phyloP scores from a whole-genome alignment of 805 yeast species.

The Candida michaelii region DNA sequence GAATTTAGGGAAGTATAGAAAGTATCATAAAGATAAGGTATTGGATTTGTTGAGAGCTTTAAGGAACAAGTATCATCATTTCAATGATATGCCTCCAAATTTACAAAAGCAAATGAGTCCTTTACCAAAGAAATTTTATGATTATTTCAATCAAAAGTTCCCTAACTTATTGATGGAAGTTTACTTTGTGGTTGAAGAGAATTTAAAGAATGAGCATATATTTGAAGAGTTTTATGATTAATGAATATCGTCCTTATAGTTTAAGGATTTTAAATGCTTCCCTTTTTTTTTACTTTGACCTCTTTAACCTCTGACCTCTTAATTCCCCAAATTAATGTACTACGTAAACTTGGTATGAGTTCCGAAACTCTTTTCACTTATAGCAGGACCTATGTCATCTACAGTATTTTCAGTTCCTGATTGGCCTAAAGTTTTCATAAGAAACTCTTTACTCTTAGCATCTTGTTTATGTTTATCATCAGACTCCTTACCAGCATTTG shows the following conservation, averaged over 20 bases:
- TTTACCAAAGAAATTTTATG: slow-evolving; percentile 80
- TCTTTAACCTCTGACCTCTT: too few relatives aligned
- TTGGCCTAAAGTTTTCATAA: slow-evolving; percentile 45
- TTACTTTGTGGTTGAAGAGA: slow-evolving; percentile 58
- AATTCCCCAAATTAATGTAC: too few relatives aligned
- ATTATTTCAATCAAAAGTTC: slow-evolving; percentile 70
- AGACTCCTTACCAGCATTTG: slow-evolving; percentile 21
- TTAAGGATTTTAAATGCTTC: not conserved
- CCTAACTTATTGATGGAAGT: slow-evolving; percentile 78
- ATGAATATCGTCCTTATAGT: slow-evolving; percentile 1
- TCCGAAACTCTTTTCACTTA: slow-evolving; percentile 35
- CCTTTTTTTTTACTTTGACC: too few relatives aligned
- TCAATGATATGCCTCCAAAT: slow-evolving; percentile 76
- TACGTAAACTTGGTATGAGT: slow-evolving; percentile 35
- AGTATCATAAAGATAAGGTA: slow-evolving; percentile 73
- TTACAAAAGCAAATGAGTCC: slow-evolving; percentile 70
- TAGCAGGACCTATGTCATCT: slow-evolving; percentile 32
- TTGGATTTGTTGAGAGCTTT: slow-evolving; percentile 87
- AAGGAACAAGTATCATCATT: slow-evolving; percentile 93
- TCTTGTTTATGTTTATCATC: slow-evolving; percentile 19
- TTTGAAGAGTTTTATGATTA: slow-evolving; percentile 40
- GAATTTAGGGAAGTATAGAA: slow-evolving; percentile 87
- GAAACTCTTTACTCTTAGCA: slow-evolving; percentile 40
- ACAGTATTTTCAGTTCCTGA: slow-evolving; percentile 17
- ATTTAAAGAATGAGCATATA: slow-evolving; percentile 63